Evolutionary conservation across 139 green algal species (phyloP), one percentile per base, ranked within the genome.

Genomic region (Picochlorum sp.): DNA sequence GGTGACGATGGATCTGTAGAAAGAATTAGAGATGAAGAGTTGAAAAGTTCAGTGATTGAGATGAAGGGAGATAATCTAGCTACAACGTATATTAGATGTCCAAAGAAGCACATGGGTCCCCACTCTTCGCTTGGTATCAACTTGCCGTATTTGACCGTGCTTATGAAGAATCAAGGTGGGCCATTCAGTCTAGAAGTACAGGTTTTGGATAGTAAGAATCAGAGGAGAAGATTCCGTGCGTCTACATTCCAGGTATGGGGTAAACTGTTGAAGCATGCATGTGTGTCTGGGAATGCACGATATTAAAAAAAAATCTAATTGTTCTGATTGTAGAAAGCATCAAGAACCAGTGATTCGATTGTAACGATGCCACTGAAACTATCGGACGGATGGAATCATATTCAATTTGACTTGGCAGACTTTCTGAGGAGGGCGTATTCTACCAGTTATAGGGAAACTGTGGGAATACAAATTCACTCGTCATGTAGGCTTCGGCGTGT

Each of bases 301-400:
- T n/a, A n/a, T n/a, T n/a, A n/a, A n/a, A n/a, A n/a, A n/a, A n/a
- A n/a, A n/a, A n/a, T n/a, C 5, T 14, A 8, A 47, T 16, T 20
- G 18, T 16, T 44, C 14, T 24, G 43, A 2, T 33, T 31, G 44
- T 14, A 53, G 44, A 53, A 53, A 31, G 22, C 20, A 2, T 25
- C 22, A 13, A 60, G 18, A 31, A 45, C 14, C 9, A 25, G 28
- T 97, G 39, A 96, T 93, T 81, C 89, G 88, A 10, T 97, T 95
- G 70, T 95, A 96, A 97, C 89, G 5, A 96, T 97, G 90, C 89
- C 89, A 16, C 93, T 97, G 85, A 77, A 83, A n/a, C 76, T 97
- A 29, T 90, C 96, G 54, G 83, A 95, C 47, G 89, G 90, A 30
- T 97, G 89, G 89, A 97, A 97, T 68, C 86, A 96, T 72, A 88